These are phyloP conservation scores for Annulohypoxylon moriforme DNA, from an alignment of 495 filamentous ascomycete genomes.

Conservation along the genomic window DNA sequence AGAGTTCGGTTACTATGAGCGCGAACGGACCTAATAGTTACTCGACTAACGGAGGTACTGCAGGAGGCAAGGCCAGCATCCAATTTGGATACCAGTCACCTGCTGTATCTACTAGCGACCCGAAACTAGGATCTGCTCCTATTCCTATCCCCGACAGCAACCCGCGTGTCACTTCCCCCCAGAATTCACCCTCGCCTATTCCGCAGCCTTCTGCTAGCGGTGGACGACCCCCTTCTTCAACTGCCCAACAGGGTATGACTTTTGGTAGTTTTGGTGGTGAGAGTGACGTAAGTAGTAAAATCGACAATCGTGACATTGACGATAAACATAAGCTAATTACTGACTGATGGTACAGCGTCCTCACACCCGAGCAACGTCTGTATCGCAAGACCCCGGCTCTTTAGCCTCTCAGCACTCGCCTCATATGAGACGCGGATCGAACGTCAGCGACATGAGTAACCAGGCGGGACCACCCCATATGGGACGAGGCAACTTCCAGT, in stretches of 20 bases:
- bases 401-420: conserved; percentile 69
- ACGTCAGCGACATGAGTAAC: conserved; percentile 78
- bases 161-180: conserved; percentile 75
- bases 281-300: conserved; percentile 70
- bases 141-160: conserved; percentile 73
- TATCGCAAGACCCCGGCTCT: conserved; percentile 66
- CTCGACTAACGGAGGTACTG: conserved; percentile 77
- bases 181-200: conserved; percentile 87
- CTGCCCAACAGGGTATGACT: conserved; percentile 72
- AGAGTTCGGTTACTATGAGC: conserved; percentile 88
- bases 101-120: conserved; percentile 69
- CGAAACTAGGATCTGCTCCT: conserved; percentile 67
- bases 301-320: neutral
- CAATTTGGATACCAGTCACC: conserved; percentile 88
- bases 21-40: conserved; percentile 78
- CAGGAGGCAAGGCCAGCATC: conserved; percentile 68
- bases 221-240: conserved; percentile 79
- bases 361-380: conserved; percentile 63
- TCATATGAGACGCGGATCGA: conserved; percentile 85
- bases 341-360: conserved; percentile 61
- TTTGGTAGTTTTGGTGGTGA: conserved; percentile 88
- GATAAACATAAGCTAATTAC: conserved; percentile 19
- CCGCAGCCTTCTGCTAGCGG: conserved; percentile 87
- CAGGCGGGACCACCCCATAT: conserved; percentile 62
- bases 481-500: conserved; percentile 55